Conservation (phyloP, 495 filamentous ascomycete genomes). For the Xylaria venustula region DNA sequence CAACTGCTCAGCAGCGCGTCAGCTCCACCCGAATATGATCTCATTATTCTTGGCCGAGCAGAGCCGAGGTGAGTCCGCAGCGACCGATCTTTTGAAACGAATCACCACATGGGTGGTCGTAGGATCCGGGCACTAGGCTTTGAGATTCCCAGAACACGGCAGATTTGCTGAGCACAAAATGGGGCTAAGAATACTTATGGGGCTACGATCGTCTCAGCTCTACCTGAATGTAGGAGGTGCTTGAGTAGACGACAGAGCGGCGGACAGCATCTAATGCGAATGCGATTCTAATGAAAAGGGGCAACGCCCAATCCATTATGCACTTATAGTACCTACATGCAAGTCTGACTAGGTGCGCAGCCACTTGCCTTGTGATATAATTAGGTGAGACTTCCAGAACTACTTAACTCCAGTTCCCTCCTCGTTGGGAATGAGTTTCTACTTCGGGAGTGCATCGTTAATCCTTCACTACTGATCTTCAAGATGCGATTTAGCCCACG, state of each 20-base stretch:
- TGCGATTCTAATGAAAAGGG: neutral
- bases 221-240: constrained; percentile 4
- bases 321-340: no score
- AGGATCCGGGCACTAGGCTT: neutral
- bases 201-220: neutral
- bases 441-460: neutral
- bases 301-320: neutral
- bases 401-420: neutral
- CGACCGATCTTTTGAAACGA: neutral
- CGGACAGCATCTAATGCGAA: neutral
- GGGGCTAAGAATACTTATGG: neutral
- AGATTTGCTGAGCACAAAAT: neutral
- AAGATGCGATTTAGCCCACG: constrained; percentile 1
- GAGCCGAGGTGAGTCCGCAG: neutral
- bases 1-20: neutral
- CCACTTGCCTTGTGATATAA: neutral
- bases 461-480: neutral
- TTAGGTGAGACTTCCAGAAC: neutral
- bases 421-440: neutral
- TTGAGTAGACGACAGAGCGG: neutral
- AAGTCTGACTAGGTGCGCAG: neutral
- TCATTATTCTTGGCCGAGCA: neutral
- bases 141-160: neutral
- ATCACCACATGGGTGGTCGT: neutral
- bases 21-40: neutral